Evolutionary conservation across 768 basidiomycete genomes (phyloP), one percentile per base, ranked within the genome.

Genomic region (Botryobasidium botryosum): DNA sequence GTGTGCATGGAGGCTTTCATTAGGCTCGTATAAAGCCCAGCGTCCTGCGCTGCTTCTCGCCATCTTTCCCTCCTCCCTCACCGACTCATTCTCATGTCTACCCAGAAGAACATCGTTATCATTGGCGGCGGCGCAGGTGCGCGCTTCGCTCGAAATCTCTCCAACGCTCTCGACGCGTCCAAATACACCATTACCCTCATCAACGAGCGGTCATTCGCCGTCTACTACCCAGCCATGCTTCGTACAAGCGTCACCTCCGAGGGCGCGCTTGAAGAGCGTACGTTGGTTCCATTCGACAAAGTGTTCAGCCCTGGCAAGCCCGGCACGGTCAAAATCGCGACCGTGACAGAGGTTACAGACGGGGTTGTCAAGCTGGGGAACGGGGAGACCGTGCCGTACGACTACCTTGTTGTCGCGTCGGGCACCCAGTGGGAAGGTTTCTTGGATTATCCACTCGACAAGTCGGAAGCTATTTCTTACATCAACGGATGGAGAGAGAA

Each of bases 361-460:
- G 64, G 66, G n/a, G 62, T 68, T 18, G 64, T 81, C 5, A 59
- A 66, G 4, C 64, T 82, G 6, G 63, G 62, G 50, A 53, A 62
- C 49, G 75, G 74, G 27, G 66, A 73, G 55, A 55, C 38, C 17
- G 47, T 80, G 10, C 55, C 59, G 6, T 83, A 73, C 56, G 65
- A 67, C 8, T 58, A 68, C 18, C 69, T 83, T 35, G 65, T 82
- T 29, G 57, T 82, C 27, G 68, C 75, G 0, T 64, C 77, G 2
- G 80, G 80, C 1, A 66, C 65, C 32, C 57, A 50, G 3, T 81
- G 73, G 73, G 52, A 56, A 10, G 75, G 70, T 0, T 69, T 71
- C 0, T 36, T 71, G 35, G 56, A 59, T 13, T 57, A 77, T 40
- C 74, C 72, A 0, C 55, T 53, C 12, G 54, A 53, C 6, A 27